Evolutionary conservation across 2,329 filamentous ascomycete species (phyloP), one percentile per base, ranked within the genome.

Genomic region (Annulohypoxylon truncatum): DNA sequence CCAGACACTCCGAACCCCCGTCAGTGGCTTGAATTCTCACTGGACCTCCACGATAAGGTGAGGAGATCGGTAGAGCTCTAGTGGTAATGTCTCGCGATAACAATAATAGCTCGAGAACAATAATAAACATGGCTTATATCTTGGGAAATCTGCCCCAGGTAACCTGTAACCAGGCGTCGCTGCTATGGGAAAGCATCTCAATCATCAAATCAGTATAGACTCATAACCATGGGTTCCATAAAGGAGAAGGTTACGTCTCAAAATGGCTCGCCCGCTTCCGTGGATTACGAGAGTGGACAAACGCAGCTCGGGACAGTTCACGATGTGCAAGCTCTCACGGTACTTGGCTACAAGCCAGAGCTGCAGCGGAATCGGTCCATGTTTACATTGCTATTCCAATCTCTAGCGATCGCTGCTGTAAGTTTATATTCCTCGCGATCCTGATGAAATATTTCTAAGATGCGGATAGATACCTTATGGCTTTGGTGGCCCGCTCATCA

Each of bases 321-420:
- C 12, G 77, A 79, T 61, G 68, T 73, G 8, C 73, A 78, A 18
- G 72, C 74, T 52, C 70, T 80, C 51, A 77, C 73, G 18, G 61
- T 75, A 15, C 78, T 89, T 20, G 86, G 87, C 26, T 90, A 90
- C 77, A 84, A 82, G 61, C 82, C 85, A 3, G 85, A 88, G 71
- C 78, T 90, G 15, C 78, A 76, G 18, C 83, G 86, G 20, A 90
- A 89, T 67, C 82, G 88, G 29, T 89, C 87, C 0, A 82, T 89
- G 71, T 81, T 84, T 67, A 89, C 86, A 0, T 78, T 90, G 0
- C 79, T 89, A 10, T 90, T 89, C 74, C 87, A 89, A 74, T 84
- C 84, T 0, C 78, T 89, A 6, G 86, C 87, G 20, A 89, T 89
- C 28, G 86, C 87, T 28, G 86, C 87, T 18, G 78, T 80, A 67